phyloP scores from a whole-genome alignment of 1,284 basidiomycete genomes.

The Ganoderma lingzhi region DNA sequence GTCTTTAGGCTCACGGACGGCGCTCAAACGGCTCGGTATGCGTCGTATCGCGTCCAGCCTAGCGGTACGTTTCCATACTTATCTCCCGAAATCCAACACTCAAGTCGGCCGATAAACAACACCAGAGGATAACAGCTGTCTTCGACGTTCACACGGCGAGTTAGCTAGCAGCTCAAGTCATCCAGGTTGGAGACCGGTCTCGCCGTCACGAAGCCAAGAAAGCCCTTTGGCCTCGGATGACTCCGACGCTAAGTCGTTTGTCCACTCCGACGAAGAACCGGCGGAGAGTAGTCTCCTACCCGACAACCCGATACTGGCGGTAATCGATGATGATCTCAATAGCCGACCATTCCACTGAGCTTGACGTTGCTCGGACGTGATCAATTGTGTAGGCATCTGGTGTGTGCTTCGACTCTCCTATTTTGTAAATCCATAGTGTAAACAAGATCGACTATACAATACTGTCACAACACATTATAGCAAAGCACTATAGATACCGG shows the following conservation, averaged over 20 bases:
- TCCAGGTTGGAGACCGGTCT: background rate
- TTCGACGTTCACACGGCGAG: background rate
- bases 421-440: background rate
- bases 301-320: background rate
- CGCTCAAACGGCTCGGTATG: background rate
- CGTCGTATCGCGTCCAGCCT: background rate
- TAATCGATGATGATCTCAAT: background rate
- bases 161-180: background rate
- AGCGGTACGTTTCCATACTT: background rate
- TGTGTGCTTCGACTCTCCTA: background rate
- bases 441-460: background rate
- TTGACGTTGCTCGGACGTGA: too few species aligned
- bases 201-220: background rate
- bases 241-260: background rate
- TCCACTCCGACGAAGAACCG: background rate
- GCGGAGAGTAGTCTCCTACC: background rate
- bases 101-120: background rate
- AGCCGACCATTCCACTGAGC: background rate
- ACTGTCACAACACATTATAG: background rate
- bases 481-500: background rate
- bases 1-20: background rate
- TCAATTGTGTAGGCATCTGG: background rate
- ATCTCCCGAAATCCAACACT: background rate
- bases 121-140: background rate
- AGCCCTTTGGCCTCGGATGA: background rate